Base-by-base conservation (phyloP, 805 yeast species). In the Suhomyces faveliae region DNA sequence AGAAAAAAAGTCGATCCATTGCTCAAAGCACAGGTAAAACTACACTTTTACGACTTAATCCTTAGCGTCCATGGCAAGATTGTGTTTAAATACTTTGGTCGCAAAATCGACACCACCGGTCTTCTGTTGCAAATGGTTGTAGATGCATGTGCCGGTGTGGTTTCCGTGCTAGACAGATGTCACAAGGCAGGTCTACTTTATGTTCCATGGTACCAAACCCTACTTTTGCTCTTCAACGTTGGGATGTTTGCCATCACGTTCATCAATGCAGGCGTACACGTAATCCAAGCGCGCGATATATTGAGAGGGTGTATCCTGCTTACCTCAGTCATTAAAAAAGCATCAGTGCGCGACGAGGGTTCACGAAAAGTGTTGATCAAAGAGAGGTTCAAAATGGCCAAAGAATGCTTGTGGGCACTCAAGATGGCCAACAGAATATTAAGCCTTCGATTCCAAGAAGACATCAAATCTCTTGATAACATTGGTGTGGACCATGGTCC, bases 331-430 rank as follows among this genome's bases (percentile, higher is more conserved):
- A 49, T 60, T 13, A 67, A 54, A 50, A 64, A 60, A 25, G 55
- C 75, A 21, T 58, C 71, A 27, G 70, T 73, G 5, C 52, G 59
- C 20, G 60, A 63, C 45, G 60, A 55, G 7, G 49, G 65, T 54
- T 70, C 72, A 9, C 35, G 41, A 6, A 64, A 62, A 42, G 52
- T 63, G 5, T 47, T 71, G 9, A 55, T 63, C 39, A 56, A 60
- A 35, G 66, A 62, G 45, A 54, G 77, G 35, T 73, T 70, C 54
- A 69, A 66, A 45, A 82, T 82, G 87, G 78, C 76, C 10, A 69
- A 73, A 39, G 87, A 82, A 58, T 79, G 84, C 55, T 55, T 79
- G n/a, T 83, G 87, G 87, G 81, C 78, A 1, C 55, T 83, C 37
- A 80, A 79, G 51, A 77, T 76, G 70, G 64, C 80, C 49, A 80